Evolutionary conservation across 2,329 filamentous ascomycete species (phyloP).

Genomic region (Cryphonectria naterciae): DNA sequence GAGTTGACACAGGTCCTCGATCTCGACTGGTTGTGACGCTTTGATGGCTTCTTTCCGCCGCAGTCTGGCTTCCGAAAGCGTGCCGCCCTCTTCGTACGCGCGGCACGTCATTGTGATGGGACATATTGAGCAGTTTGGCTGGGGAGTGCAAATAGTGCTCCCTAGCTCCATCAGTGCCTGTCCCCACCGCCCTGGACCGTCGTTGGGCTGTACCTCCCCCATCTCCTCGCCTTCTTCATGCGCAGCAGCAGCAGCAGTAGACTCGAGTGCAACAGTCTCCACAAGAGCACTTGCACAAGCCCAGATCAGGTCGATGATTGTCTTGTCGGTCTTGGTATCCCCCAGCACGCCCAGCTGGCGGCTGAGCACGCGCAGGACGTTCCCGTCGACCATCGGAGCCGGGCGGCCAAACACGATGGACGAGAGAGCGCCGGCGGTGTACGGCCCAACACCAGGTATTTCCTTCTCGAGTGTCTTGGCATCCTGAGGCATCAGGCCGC

Average conservation of each 20-base stretch:
- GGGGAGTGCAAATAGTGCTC: constrained; percentile 64
- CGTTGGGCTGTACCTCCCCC: constrained; percentile 41
- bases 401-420: constrained; percentile 65
- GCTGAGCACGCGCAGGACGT: constrained; percentile 64
- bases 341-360: constrained; percentile 61
- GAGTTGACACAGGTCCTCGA: constrained; percentile 55
- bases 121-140: constrained; percentile 58
- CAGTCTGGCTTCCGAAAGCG: constrained; percentile 34
- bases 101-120: constrained; percentile 57
- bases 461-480: constrained; percentile 51
- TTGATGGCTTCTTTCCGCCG: neutral
- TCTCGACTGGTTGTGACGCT: constrained; percentile 41
- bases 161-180: constrained; percentile 69
- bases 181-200: constrained; percentile 63
- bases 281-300: constrained; percentile 60
- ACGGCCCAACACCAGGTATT: constrained; percentile 64
- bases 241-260: constrained; percentile 31
- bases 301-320: constrained; percentile 59
- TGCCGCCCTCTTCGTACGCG: constrained; percentile 52
- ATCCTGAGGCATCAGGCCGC: constrained; percentile 54
- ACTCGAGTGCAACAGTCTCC: constrained; percentile 51
- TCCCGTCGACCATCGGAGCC: constrained; percentile 66
- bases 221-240: constrained; percentile 18
- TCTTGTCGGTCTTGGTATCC: constrained; percentile 60
- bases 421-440: constrained; percentile 65